These are phyloP conservation scores for Penstemon eatonii DNA, from an alignment of 257 asterid genomes.

Conservation along the genomic window DNA sequence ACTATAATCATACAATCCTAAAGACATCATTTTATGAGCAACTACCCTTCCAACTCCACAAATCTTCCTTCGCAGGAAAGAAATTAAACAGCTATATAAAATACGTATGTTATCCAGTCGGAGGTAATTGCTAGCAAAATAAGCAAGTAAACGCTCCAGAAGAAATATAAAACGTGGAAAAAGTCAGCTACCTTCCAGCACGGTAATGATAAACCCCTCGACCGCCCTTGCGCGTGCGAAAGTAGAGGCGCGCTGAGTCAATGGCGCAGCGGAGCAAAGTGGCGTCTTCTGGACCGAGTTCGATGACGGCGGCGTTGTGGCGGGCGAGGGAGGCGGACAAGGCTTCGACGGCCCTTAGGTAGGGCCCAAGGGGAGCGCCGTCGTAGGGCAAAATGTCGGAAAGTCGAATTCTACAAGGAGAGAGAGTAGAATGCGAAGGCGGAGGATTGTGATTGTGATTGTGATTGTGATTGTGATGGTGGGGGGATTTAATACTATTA, in stretches of 20 bases:
- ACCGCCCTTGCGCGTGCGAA: slow-evolving; percentile 60
- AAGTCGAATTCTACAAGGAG: slow-evolving; percentile 58
- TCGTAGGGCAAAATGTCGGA: slow-evolving; percentile 79
- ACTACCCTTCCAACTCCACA: no score
- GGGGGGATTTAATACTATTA: slow-evolving; percentile 31
- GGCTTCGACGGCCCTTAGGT: slow-evolving; percentile 69
- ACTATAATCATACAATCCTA: no score
- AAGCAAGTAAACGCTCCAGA: no score
- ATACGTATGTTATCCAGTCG: no score
- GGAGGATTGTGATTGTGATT: slow-evolving; percentile 3
- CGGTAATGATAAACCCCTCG: slow-evolving; percentile 73
- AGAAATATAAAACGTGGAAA: no score
- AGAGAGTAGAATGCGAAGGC: slow-evolving; percentile 38
- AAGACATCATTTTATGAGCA: no score
- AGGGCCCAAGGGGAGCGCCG: slow-evolving; percentile 68
- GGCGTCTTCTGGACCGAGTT: slow-evolving; percentile 63
- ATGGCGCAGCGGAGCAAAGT: slow-evolving; percentile 80
- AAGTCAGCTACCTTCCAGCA: slow-evolving; percentile 69
- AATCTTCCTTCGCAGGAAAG: no score
- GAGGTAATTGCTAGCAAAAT: no score
- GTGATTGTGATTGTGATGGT: slow-evolving; percentile 4
- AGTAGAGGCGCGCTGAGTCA: slow-evolving; percentile 68
- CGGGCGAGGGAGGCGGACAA: slow-evolving; percentile 78
- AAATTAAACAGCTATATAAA: no score
- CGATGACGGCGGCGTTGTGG: slow-evolving; percentile 89